Evolutionary conservation across 2,329 filamentous ascomycete species (phyloP).

Genomic region (Penicillium aurantiogriseum): DNA sequence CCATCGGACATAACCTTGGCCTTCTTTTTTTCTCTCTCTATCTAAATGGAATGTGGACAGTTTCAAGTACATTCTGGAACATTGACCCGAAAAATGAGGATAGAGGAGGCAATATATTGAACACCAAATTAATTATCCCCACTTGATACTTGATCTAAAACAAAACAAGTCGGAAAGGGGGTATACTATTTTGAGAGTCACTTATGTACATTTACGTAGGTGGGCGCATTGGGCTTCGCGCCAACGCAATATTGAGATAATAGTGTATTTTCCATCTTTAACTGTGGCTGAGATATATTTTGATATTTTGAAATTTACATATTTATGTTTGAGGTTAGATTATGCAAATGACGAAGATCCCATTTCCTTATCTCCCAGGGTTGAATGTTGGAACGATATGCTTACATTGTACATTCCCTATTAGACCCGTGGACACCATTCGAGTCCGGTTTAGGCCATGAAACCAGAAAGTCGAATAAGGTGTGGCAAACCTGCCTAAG

Average conservation of each 20-base stretch:
- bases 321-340: too few relatives aligned
- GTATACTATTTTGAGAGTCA: not conserved
- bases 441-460: not conserved
- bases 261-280: too few relatives aligned
- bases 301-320: too few relatives aligned
- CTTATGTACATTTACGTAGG: not conserved
- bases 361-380: not conserved
- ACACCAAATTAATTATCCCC: not conserved
- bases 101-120: not conserved
- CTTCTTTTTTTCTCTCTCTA: not conserved
- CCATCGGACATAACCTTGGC: not conserved
- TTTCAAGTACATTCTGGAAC: not conserved
- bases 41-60: not conserved
- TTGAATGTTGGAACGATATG: not conserved
- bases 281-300: too few relatives aligned
- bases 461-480: slow-evolving; percentile 5
- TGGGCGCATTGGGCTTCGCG: not conserved
- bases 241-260: too few relatives aligned
- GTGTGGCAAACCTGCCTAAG: slow-evolving; percentile 2
- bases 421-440: too few relatives aligned
- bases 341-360: too few relatives aligned
- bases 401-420: not conserved
- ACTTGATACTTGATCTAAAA: not conserved
- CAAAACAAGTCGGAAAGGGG: not conserved
- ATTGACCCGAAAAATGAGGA: not conserved